A percentile compares a stretch with the other conserved stretches of the same genome.
These are phyloP conservation scores for Hypoxylon sp. DNA, from an alignment of 2,329 filamentous ascomycete genomes.

Conservation along the genomic window DNA sequence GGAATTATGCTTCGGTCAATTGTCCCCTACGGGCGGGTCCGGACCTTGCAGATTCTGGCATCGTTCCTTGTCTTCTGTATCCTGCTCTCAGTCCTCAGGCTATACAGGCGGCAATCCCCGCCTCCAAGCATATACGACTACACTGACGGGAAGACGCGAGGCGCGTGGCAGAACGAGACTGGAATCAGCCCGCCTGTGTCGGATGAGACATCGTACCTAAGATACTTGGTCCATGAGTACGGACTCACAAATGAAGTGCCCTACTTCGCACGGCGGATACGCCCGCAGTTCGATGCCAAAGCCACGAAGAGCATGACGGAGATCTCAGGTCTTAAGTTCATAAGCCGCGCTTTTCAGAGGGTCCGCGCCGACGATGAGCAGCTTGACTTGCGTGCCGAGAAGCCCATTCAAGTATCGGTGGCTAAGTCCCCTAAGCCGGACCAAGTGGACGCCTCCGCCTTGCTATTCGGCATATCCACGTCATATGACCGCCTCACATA, in stretches of 20 bases:
- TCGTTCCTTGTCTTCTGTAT: slow-evolving; percentile 34
- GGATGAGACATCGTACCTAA: slow-evolving; percentile 45
- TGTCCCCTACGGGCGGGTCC: slow-evolving; percentile 22
- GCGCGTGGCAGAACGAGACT: slow-evolving; percentile 40
- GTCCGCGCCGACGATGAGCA: slow-evolving; percentile 37
- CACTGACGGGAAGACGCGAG: slow-evolving; percentile 45
- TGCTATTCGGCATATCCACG: slow-evolving; percentile 60
- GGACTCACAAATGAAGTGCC: slow-evolving; percentile 45
- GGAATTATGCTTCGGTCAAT: slow-evolving; percentile 36
- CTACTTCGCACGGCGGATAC: slow-evolving; percentile 44
- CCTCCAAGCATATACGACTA: slow-evolving; percentile 43
- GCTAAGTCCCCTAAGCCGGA: slow-evolving; percentile 49
- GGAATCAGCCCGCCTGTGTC: slow-evolving; percentile 11
- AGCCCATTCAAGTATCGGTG: slow-evolving; percentile 53
- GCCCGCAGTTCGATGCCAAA: slow-evolving; percentile 27
- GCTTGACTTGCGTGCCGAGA: slow-evolving; percentile 35
- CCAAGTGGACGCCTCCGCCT: slow-evolving; percentile 55
- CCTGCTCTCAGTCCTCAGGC: slow-evolving; percentile 29
- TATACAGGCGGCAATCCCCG: slow-evolving; percentile 20
- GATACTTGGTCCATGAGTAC: slow-evolving; percentile 46
- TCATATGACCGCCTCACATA: slow-evolving; percentile 57
- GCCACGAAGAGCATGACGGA: slow-evolving; percentile 44
- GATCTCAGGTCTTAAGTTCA: slow-evolving; percentile 25
- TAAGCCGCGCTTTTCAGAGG: slow-evolving; percentile 37
- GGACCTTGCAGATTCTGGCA: slow-evolving; percentile 29